Evolutionary conservation across 2,329 filamentous ascomycete species (phyloP).

Genomic region (Diaporthe sp.): DNA sequence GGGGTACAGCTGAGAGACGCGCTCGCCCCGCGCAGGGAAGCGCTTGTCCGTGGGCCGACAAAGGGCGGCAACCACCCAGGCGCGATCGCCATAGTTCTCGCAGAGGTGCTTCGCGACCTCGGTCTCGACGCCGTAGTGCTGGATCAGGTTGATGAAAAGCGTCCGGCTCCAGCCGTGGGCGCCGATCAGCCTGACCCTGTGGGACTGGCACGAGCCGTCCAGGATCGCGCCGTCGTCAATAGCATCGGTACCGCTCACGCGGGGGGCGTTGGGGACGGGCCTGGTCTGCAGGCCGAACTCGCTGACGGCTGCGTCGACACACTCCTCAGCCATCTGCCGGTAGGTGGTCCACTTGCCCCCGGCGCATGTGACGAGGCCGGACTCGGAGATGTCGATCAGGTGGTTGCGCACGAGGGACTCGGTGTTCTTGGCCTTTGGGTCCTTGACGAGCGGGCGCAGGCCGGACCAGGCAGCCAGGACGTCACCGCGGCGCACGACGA

Average conservation of each 20-base stretch:
- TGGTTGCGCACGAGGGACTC: conserved; percentile 88
- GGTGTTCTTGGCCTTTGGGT: conserved; percentile 85
- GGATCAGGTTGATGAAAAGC: conserved; percentile 94
- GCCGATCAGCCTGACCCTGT: conserved; percentile 79
- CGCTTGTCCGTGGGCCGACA: conserved; percentile 82
- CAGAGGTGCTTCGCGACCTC: conserved; percentile 92
- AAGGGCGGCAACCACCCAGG: conserved; percentile 89
- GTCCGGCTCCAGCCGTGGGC: conserved; percentile 89
- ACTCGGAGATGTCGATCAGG: conserved; percentile 80
- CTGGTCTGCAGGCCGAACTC: conserved; percentile 72
- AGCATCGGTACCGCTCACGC: conserved; percentile 76
- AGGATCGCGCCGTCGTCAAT: conserved; percentile 80
- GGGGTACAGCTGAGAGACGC: conserved; percentile 85
- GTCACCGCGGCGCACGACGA: conserved; percentile 80
- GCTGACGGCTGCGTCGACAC: conserved; percentile 82
- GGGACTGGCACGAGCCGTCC: conserved; percentile 81
- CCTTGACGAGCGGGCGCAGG: conserved; percentile 84
- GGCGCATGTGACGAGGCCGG: conserved; percentile 83
- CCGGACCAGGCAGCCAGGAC: conserved; percentile 85
- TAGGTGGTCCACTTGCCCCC: conserved; percentile 93
- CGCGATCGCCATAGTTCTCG: conserved; percentile 90
- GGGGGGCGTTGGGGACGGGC: conserved; percentile 67
- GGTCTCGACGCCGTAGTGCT: conserved; percentile 92
- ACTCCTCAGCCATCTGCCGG: conserved; percentile 89
- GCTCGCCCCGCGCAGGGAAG: conserved; percentile 86